Base-by-base conservation (phyloP, 306 rosid species). In the Vigna radiata region DNA sequence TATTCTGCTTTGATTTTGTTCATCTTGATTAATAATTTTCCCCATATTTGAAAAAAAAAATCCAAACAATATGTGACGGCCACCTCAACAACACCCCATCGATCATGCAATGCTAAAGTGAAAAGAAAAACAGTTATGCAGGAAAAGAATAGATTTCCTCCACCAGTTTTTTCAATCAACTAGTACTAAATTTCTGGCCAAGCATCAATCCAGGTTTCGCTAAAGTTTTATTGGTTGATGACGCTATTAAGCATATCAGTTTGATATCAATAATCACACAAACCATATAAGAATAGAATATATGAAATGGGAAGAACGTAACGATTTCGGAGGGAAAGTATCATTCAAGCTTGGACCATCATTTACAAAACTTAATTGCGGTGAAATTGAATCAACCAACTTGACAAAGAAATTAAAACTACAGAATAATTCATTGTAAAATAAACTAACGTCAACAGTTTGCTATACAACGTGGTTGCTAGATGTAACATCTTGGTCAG, bases 391-490 rank as follows among this genome's bases (percentile, higher is more conserved):
- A 73, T 5, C 46, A 50, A 7, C 4, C 2, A 18, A 25, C 16
- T 9, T 39, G n/a, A 60, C 37, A 70, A 83, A 83, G 10, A 58
- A 66, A 56, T 47, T 62, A 46, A 47, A 36, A 41, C 27, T 1
- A 11, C 33, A 23, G 52, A 21, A 41, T 21, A 56, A 68, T 52
- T 21, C 62, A 73, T 50, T 60, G 63, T 41, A 31, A 68, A 73
- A 71, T 43, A 50, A 73, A 53, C 58, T 37, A 46, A 29, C 33
- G 33, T 4, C 33, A 29, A 62, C 3, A 65, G 44, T 83, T 50
- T 65, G 37, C 70, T 79, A 79, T 83, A 83, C 87, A 83, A 75
- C 12, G 60, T 29, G 62, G 62, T 68, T 68, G 83, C 67, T 54
- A 73, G 37, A 50, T 21, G 64, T 66, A 73, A 29, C 56, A 81